Evolutionary conservation across 176 grass and related monocot species (phyloP), one percentile per base, ranked within the genome.

Genomic region (Oryza coarctata): DNA sequence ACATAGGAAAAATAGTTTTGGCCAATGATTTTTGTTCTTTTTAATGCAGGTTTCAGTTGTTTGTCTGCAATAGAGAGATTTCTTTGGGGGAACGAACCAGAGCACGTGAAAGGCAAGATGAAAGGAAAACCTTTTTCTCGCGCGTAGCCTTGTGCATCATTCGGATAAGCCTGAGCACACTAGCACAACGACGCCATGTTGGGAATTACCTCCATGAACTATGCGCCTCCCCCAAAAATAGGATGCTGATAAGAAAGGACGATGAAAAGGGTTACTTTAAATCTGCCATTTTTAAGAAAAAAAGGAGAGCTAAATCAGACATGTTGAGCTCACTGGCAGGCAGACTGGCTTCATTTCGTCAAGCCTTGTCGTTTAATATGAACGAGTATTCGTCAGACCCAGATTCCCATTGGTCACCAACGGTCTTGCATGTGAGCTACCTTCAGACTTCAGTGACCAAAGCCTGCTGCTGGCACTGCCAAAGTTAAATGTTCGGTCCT

Each of bases 341-440:
- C 55, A 60, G 55, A 60, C 76, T 43, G 33, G 18, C 45, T 60
- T 70, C 33, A 44, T 73, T 47, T 33, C 5, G 20, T 20, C 44
- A 40, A 64, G 27, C 30, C 60, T 65, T 83, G 60, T 75, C 81
- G 70, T 52, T 67, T 75, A 29, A 75, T 72, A 55, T 3, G 6
- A 72, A 85, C 6, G n/a, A 57, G 58, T 12, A 12, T 73, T 50
- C 9, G 75, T 23, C 18, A 55, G 18, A 20, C 30, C 71, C 49
- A 49, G 45, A 87, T 81, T 50, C 52, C 29, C 72, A 31, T 22
- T 60, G 64, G 8, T 38, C 28, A 30, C 40, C 49, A 62, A 60
- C 41, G 40, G 58, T n/a, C 68, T 27, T 20, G 41, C 60, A 75
- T 68, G 45, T 70, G 45, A 55, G 32, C 28, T 28, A 61, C 78